Conservation (phyloP, 2,329 filamentous ascomycete genomes). For the Orbilia oligospora region DNA sequence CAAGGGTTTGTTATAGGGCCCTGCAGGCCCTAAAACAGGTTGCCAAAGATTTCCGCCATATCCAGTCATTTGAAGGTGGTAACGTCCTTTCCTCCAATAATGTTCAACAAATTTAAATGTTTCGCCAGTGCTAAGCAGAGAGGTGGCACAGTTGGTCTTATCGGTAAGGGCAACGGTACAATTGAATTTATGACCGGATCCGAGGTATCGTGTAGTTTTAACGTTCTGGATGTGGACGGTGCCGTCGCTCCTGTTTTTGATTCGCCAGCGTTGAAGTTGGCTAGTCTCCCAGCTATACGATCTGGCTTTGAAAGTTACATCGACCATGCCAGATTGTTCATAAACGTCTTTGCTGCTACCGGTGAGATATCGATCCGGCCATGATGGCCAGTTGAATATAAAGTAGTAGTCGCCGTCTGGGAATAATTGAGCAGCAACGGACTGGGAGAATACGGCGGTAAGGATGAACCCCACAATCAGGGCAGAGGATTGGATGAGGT, state of each 20-base stretch:
- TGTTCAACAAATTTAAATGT: background rate
- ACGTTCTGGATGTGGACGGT: background rate
- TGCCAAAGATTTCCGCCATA: background rate
- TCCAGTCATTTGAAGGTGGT: background rate
- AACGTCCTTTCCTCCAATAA: background rate
- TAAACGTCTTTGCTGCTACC: background rate
- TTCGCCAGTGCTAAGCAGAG: background rate
- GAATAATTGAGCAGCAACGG: background rate
- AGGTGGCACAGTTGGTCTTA: background rate
- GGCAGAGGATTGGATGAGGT: background rate
- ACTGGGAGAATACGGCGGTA: background rate
- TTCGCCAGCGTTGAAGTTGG: background rate
- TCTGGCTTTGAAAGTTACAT: background rate
- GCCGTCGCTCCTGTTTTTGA: background rate
- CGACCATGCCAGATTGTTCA: background rate
- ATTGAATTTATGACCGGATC: constrained; percentile 6
- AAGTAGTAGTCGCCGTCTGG: background rate
- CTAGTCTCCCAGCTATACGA: background rate
- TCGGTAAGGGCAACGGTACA: background rate
- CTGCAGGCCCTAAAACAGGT: background rate
- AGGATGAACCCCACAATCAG: background rate
- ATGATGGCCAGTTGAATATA: background rate
- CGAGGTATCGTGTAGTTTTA: background rate
- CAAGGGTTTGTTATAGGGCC: background rate
- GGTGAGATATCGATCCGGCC: background rate